These are phyloP conservation scores for Sarcodon aspratus DNA, from an alignment of 768 basidiomycete genomes.

Conservation along the genomic window DNA sequence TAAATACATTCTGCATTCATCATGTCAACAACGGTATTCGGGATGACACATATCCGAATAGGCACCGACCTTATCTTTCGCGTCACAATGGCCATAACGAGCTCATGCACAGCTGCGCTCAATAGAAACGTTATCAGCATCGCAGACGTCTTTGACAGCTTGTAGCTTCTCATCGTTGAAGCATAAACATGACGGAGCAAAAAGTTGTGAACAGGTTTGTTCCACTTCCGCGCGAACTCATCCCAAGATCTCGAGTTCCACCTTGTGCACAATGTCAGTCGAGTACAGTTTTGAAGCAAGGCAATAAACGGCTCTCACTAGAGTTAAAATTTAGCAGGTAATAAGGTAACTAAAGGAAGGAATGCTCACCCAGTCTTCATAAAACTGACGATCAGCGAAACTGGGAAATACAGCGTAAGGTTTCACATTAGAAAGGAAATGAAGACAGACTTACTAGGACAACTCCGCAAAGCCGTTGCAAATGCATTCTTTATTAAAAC, in stretches of 20 bases:
- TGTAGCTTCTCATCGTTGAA: conserved; percentile 69
- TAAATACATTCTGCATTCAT: conserved; percentile 60
- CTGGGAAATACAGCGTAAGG: conserved; percentile 23
- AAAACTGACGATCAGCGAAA: conserved; percentile 96
- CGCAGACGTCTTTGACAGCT: conserved; percentile 66
- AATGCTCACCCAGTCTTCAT: conserved; percentile 79
- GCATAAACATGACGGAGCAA: conserved; percentile 93
- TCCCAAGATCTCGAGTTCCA: conserved; percentile 99
- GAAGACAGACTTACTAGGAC: conserved; percentile 49
- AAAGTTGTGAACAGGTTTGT: conserved; percentile 92
- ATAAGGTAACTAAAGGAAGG: background rate
- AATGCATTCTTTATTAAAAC: conserved; percentile 62
- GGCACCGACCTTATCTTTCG: conserved; percentile 73
- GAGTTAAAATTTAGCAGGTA: too few relatives aligned
- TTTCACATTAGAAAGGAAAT: background rate
- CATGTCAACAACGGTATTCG: background rate
- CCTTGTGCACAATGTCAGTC: conserved; percentile 19
- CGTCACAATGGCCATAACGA: conserved; percentile 94
- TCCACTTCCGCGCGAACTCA: conserved; percentile 97
- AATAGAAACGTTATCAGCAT: conserved; percentile 90
- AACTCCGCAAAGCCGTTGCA: conserved; percentile 94
- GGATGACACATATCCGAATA: background rate
- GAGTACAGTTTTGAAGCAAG: too few relatives aligned
- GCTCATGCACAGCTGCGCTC: conserved; percentile 83
- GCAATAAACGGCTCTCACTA: too few relatives aligned